Conservation (phyloP, 2,329 filamentous ascomycete genomes). For the Phialophora chinensis region DNA sequence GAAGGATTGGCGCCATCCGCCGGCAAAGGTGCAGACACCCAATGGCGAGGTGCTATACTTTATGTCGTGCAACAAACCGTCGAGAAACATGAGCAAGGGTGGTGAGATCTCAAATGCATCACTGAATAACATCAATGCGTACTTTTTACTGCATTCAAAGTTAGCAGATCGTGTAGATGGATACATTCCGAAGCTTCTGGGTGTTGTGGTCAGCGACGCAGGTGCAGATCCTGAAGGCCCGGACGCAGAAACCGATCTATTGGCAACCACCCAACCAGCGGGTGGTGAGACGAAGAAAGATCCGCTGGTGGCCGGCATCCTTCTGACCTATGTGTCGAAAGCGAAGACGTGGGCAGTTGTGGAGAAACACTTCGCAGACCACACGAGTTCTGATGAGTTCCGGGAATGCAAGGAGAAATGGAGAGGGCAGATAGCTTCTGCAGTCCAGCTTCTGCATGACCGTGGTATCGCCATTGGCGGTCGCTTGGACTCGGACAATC, state of each 20-base stretch:
- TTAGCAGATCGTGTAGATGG: not conserved
- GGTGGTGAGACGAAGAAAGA: not conserved
- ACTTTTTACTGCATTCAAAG: conserved; percentile 7
- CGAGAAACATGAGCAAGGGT: conserved; percentile 1
- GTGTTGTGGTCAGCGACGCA: conserved; percentile 20
- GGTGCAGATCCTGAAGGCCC: not conserved
- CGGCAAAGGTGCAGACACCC: conserved; percentile 11
- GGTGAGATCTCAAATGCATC: conserved; percentile 18
- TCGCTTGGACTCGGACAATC: not conserved
- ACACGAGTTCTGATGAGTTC: not conserved
- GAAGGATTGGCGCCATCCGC: conserved; percentile 21
- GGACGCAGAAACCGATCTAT: not conserved
- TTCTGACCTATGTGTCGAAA: conserved; percentile 19
- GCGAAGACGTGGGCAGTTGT: conserved; percentile 8
- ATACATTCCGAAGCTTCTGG: conserved; percentile 18
- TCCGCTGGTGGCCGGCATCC: conserved; percentile 14
- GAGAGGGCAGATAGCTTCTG: conserved; percentile 14
- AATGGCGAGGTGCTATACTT: conserved; percentile 13
- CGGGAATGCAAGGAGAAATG: conserved; percentile 14
- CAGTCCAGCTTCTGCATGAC: conserved; percentile 15
- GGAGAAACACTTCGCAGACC: not conserved
- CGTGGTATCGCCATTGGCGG: conserved; percentile 13
- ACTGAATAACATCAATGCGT: conserved; percentile 20
- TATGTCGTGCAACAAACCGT: conserved; percentile 8
- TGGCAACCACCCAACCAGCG: not conserved